Base-by-base conservation (phyloP, 75 land plant species). In the Picea sitchensis region DNA sequence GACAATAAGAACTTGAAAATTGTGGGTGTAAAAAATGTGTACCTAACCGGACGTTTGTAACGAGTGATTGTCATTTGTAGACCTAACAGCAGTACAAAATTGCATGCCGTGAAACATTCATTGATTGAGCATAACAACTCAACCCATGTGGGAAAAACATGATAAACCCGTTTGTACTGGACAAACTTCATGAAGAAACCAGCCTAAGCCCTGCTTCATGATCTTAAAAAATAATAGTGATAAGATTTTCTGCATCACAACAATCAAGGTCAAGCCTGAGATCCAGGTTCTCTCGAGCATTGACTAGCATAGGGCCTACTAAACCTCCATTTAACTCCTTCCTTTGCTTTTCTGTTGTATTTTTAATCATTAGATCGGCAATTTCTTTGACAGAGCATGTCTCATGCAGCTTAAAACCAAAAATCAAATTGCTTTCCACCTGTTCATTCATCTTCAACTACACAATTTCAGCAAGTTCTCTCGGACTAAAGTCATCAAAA, bases 271-370 rank as follows among this genome's bases (percentile, higher is more conserved):
- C 88, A 4, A 96, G 90, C 77, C 98, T 86, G 34, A 86, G 81
- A 76, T 96, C 98, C 81, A 96, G 80, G 78, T 90, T 84, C 73
- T 96, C 98, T n/a, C 95, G 82, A 1, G 96, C 96, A 81, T 91
- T 96, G 18, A 84, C 84, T 11, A 96, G 88, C 89, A 93, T 81
- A n/a, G 96, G 96, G 86, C 93, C 92, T 1, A 92, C 85, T 20
- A 96, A 65, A 73, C 98, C 98, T 21, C 98, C 98, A 88, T 96
- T 96, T 89, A 96, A 81, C 82, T 85, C 88, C 63, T 82, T 84
- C 58, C 96, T 82, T 76, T 88, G 92, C 78, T 90, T 86, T 79
- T 88, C 91, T 44, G 91, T 89, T 51, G 94, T 92, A 61, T 83
- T 85, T 44, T 72, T 82, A n/a, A 88, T 88, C 63, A 96, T 84